phyloP scores from a whole-genome alignment of 805 yeast species.

The Candida suzukii region DNA sequence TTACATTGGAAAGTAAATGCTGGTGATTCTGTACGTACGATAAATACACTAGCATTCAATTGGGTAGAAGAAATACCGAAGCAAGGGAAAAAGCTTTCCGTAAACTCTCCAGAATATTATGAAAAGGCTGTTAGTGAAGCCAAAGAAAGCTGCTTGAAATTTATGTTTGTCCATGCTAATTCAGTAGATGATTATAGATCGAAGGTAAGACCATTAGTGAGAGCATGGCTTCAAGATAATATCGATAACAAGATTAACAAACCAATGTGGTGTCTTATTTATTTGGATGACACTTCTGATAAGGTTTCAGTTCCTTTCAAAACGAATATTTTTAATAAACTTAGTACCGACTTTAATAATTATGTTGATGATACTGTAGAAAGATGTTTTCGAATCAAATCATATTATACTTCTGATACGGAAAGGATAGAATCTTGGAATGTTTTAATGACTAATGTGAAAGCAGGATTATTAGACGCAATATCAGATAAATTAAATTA shows the following conservation, averaged over 20 bases:
- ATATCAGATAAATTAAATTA: constrained; percentile 40
- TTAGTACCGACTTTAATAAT: constrained; percentile 21
- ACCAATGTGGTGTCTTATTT: constrained; percentile 57
- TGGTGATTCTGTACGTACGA: constrained; percentile 52
- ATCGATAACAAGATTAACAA: constrained; percentile 32
- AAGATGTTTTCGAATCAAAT: constrained; percentile 34
- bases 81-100: constrained; percentile 4
- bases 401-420: constrained; percentile 24
- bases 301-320: constrained; percentile 14
- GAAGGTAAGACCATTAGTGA: constrained; percentile 73
- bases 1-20: constrained; percentile 59
- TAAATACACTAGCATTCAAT: constrained; percentile 48
- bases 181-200: constrained; percentile 69
- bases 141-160: constrained; percentile 40
- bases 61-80: constrained; percentile 52
- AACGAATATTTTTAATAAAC: constrained; percentile 23
- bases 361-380: constrained; percentile 18
- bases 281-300: constrained; percentile 30
- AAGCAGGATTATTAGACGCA: constrained; percentile 43
- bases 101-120: not conserved
- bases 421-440: constrained; percentile 48
- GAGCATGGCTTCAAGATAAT: constrained; percentile 62
- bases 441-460: constrained; percentile 35
- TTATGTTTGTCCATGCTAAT: constrained; percentile 63
- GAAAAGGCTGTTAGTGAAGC: constrained; percentile 4